These are phyloP conservation scores for Lycium ferocissimum DNA, from an alignment of 257 asterid species.

Conservation along the genomic window DNA sequence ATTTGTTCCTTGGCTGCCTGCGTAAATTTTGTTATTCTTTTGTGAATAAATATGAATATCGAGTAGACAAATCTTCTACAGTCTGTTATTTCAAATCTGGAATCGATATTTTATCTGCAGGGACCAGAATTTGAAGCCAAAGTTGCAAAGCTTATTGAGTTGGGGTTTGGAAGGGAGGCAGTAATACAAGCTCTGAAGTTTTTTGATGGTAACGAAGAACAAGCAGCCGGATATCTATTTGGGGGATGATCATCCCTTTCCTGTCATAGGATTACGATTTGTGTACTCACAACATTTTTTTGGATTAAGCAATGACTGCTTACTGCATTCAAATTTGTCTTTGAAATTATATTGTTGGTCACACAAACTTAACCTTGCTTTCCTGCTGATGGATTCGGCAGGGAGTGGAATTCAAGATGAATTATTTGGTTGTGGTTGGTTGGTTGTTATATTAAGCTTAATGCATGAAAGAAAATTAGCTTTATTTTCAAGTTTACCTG, in stretches of 20 bases:
- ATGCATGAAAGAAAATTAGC: background rate
- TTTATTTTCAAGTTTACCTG: background rate
- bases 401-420: background rate
- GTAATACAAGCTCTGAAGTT: constrained; percentile 84
- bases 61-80: background rate
- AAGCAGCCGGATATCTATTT: constrained; percentile 90
- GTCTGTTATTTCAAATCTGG: background rate
- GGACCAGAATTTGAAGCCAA: constrained; percentile 88
- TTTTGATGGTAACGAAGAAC: constrained; percentile 88
- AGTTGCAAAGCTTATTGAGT: constrained; percentile 83
- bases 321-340: background rate
- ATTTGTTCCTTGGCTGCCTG: background rate
- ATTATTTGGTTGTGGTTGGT: constrained; percentile 15
- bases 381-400: background rate
- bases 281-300: background rate
- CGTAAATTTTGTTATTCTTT: background rate
- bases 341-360: background rate
- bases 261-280: background rate
- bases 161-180: constrained; percentile 92
- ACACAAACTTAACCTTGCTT: constrained; percentile 17
- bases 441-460: background rate
- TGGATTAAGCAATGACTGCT: background rate
- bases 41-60: background rate
- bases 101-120: constrained; percentile 42
- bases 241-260: constrained; percentile 62